Base-by-base conservation (phyloP, 345 rosid species). In the Populus euphratica region DNA sequence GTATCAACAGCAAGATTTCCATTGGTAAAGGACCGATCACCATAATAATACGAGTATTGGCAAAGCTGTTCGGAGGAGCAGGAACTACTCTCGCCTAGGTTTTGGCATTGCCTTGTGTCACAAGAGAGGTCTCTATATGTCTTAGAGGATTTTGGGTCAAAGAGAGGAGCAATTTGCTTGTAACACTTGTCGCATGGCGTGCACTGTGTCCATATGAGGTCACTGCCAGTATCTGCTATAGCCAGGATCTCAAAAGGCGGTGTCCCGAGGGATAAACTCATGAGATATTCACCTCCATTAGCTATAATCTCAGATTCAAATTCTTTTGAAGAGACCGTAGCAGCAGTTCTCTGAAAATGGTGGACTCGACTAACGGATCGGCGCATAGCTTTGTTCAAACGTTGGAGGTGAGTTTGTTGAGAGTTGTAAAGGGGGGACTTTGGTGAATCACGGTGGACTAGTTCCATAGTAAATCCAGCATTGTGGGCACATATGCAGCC, bases 371-470 rank as follows among this genome's bases (percentile, higher is more conserved):
- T 29, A 7, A 70, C 11, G 43, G 88, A 83, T n/a, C 80, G 83
- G 18, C 69, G 72, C 5, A 79, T 10, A 2, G 83, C 76, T 8
- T 72, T 81, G 5, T 33, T 49, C 9, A 80, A 2, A 18, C 79
- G 69, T 2, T 25, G 16, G 7, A 76, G 12, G 21, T 44, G 27
- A 47, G 77, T 75, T 39, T 75, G 71, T 17, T 64, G 9, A 13
- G 77, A 78, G 54, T 79, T 50, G 36, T 70, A 75, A 6, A 86
- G 41, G 29, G 86, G 86, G 2, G 86, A 84, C 2, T 78, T 69
- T 0, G 86, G 82, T 9, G 86, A 81, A 75, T 84, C 87, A 1
- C 85, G 77, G 29, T 54, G 84, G 29, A 86, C 79, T 1, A 86
- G 69, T 20, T 82, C 83, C 13, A 75, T 25, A 11, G 81, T 78